phyloP scores from a whole-genome alignment of 2,329 filamentous ascomycete genomes.

The Coniochaeta sp. region DNA sequence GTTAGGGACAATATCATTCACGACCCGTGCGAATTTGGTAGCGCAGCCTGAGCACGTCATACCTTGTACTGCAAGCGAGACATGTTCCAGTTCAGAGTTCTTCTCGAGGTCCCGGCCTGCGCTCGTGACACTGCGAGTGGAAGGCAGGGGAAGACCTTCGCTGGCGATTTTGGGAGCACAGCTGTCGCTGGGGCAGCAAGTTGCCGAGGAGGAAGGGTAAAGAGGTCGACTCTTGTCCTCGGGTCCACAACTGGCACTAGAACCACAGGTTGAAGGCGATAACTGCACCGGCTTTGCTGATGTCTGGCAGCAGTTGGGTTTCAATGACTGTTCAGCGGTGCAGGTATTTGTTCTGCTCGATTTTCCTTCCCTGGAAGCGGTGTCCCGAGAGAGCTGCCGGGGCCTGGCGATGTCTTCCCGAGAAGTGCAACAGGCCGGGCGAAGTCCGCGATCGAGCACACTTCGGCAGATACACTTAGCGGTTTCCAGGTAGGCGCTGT shows the following conservation, averaged over 20 bases:
- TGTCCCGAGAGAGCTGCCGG: not conserved
- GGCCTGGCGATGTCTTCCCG: not conserved
- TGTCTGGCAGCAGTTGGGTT: not conserved
- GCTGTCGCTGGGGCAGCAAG: not conserved
- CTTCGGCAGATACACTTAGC: slow-evolving; percentile 29
- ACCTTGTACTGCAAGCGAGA: slow-evolving; percentile 21
- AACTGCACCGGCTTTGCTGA: not conserved
- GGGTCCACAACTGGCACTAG: too few relatives aligned
- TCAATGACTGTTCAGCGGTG: not conserved
- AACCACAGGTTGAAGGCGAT: not conserved
- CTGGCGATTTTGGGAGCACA: not conserved
- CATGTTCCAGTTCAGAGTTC: slow-evolving; percentile 15
- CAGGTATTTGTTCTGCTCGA: not conserved
- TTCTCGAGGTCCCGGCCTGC: slow-evolving; percentile 17
- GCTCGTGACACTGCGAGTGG: not conserved
- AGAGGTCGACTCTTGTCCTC: not conserved
- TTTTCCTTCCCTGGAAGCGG: not conserved
- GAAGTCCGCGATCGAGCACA: slow-evolving; percentile 19
- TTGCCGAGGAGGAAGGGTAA: not conserved
- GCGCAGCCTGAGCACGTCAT: slow-evolving; percentile 29
- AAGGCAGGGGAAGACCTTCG: not conserved
- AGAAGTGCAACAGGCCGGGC: not conserved
- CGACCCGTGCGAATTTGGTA: slow-evolving; percentile 19
- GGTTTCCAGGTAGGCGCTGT: slow-evolving; percentile 25
- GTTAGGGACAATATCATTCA: slow-evolving; percentile 8